These are phyloP conservation scores for Micractinium conductrix DNA, from an alignment of 139 green algal genomes.

Conservation along the genomic window DNA sequence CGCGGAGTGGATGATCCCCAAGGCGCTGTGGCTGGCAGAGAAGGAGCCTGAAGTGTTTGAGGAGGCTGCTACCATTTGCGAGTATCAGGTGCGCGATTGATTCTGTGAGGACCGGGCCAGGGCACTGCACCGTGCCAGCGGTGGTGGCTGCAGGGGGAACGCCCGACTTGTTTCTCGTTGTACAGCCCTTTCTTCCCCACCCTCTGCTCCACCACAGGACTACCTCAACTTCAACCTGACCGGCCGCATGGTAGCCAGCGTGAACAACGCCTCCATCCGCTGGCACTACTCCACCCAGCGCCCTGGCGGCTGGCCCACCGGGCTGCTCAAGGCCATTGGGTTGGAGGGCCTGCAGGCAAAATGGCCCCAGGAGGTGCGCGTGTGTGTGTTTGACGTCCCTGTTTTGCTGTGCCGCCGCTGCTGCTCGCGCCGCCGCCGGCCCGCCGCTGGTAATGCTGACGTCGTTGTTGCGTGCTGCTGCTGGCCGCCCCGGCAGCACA, in stretches of 20 bases:
- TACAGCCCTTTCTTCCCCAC: neutral
- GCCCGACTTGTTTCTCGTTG: too few species aligned
- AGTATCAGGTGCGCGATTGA: slow-evolving; percentile 67
- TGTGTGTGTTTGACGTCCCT: too few species aligned
- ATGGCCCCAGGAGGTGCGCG: slow-evolving; percentile 69
- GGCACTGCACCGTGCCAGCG: neutral
- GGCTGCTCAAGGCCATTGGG: slow-evolving; percentile 60
- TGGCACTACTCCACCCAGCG: slow-evolving; percentile 76
- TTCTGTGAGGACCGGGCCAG: too few species aligned
- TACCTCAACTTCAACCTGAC: slow-evolving; percentile 83
- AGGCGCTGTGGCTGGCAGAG: slow-evolving; percentile 77
- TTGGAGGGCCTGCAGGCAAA: slow-evolving; percentile 67
- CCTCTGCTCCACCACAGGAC: too few species aligned
- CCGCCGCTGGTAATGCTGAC: too few species aligned
- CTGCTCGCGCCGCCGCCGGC: too few species aligned
- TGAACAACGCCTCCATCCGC: slow-evolving; percentile 76
- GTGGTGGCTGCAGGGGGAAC: too few species aligned
- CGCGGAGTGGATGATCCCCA: slow-evolving; percentile 86
- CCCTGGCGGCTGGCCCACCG: slow-evolving; percentile 34
- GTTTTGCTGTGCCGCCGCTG: too few species aligned
- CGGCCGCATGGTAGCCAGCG: slow-evolving; percentile 61
- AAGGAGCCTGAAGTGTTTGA: slow-evolving; percentile 64
- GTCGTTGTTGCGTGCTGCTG: too few species aligned
- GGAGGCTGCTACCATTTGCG: slow-evolving; percentile 63
- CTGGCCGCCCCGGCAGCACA: too few species aligned